Evolutionary conservation across 1,284 basidiomycete species (phyloP).

Genomic region (Moesziomyces parantarcticus): DNA sequence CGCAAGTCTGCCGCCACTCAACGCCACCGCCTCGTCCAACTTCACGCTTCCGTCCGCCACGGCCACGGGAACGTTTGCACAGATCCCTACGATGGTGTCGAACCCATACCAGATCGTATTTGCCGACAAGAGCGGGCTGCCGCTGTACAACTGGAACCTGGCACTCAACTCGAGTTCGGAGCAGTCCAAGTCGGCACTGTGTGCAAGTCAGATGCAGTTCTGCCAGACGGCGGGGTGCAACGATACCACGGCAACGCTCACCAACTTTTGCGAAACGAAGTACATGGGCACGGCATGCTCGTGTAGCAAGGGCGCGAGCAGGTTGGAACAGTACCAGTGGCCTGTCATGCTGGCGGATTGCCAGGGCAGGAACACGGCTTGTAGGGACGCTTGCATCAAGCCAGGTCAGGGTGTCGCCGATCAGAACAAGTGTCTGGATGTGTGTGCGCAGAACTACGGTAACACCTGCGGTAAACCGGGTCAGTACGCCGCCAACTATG

Average conservation of each 20-base stretch:
- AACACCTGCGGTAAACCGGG: constrained; percentile 56
- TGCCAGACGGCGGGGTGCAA: constrained; percentile 59
- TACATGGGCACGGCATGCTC: constrained; percentile 59
- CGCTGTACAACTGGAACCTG: constrained; percentile 39
- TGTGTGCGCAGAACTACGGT: constrained; percentile 53
- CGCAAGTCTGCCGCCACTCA: constrained; percentile 18
- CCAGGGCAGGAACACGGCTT: constrained; percentile 51
- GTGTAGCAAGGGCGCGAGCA: constrained; percentile 52
- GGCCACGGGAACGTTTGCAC: constrained; percentile 40
- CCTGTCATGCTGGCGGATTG: constrained; percentile 64
- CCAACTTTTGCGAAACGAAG: constrained; percentile 63
- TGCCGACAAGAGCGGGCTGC: constrained; percentile 42
- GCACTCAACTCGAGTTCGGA: constrained; percentile 28
- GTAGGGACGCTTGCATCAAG: constrained; percentile 54
- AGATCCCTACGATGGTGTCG: constrained; percentile 29
- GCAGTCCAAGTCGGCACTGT: constrained; percentile 40
- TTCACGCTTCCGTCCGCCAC: constrained; percentile 49
- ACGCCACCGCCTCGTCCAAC: constrained; percentile 49
- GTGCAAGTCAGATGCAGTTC: constrained; percentile 57
- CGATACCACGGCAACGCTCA: constrained; percentile 31
- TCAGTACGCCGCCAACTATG: constrained; percentile 62
- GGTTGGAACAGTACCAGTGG: constrained; percentile 64
- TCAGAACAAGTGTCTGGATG: constrained; percentile 45
- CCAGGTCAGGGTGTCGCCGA: constrained; percentile 41
- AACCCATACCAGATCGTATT: constrained; percentile 48